Conservation (phyloP, 1,139 yeast genomes). For the Geotrichum australiense region DNA sequence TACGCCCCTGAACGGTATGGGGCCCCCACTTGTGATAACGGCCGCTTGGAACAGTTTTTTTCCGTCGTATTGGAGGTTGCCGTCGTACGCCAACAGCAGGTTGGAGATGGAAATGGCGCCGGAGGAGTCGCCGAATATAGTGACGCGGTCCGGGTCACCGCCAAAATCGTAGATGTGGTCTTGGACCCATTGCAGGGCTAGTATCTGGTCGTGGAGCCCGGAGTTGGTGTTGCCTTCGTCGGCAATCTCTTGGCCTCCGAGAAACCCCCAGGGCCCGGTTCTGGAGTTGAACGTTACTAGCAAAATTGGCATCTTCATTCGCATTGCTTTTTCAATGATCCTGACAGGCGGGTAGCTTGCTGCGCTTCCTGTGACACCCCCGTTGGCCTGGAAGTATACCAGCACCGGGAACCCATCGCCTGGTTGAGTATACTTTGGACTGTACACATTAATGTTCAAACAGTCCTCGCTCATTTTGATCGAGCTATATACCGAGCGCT, state of each 20-base stretch:
- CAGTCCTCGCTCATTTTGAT: slow-evolving; percentile 23
- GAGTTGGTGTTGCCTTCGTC: slow-evolving; percentile 26
- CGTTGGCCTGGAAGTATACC: slow-evolving; percentile 31
- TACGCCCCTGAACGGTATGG: not conserved
- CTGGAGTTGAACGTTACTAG: slow-evolving; percentile 25
- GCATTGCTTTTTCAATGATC: slow-evolving; percentile 7
- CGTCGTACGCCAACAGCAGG: slow-evolving; percentile 27
- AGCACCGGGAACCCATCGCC: slow-evolving; percentile 26
- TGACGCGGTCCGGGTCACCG: slow-evolving; percentile 33
- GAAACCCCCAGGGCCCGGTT: slow-evolving; percentile 34
- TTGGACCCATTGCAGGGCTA: slow-evolving; percentile 35
- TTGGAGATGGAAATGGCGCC: slow-evolving; percentile 33
- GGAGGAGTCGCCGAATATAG: slow-evolving; percentile 36
- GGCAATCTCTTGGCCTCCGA: slow-evolving; percentile 27
- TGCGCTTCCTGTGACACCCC: slow-evolving; percentile 25
- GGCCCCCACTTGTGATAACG: slow-evolving; percentile 21
- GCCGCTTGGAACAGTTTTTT: slow-evolving; percentile 29
- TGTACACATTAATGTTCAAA: slow-evolving; percentile 20
- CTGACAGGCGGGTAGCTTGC: slow-evolving; percentile 11
- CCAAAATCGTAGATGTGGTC: slow-evolving; percentile 34
- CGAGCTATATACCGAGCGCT: slow-evolving; percentile 4
- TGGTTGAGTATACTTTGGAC: slow-evolving; percentile 19
- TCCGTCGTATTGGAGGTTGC: slow-evolving; percentile 21
- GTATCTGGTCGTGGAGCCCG: slow-evolving; percentile 34
- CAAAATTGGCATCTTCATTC: slow-evolving; percentile 17